Evolutionary conservation across 352 stramenopile species (phyloP), one percentile per base, ranked within the genome.

Genomic region (Globisporangium polare): DNA sequence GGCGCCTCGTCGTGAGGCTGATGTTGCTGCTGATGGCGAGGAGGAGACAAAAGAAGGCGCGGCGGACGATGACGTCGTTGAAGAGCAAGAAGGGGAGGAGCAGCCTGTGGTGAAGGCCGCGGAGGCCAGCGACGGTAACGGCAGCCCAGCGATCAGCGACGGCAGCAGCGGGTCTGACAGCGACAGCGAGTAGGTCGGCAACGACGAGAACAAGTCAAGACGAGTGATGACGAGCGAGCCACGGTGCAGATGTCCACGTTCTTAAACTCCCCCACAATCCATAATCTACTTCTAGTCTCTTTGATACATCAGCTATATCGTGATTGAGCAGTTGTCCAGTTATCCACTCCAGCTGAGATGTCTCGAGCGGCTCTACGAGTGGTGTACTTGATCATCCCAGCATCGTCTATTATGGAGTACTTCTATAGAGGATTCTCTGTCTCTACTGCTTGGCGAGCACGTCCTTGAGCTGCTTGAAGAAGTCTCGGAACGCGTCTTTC

Each of bases 401-500:
- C 4, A 33, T 33, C 29, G 29, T 33, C 29, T 33, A 31, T 5
- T 31, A 33, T 9, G 29, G 29, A 9, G 29, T 7, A 7, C 4
- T 7, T 33, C 29, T 33, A 33, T 33, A 33, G 0, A 33, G 8
- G 29, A 33, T 33, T 33, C 29, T 33, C 29, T 33, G 8, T 33
- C 29, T 33, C 29, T 50, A 50, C 13, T 45, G 13, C 22, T 33
- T 49, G 33, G 20, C 12, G 2, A 27, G 57, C 57, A 26, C 17
- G 13, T 64, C 35, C 53, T 63, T 72, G 2, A 83, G 74, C 15
- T 77, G 65, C 62, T 89, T 80, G 55, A 92, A 75, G 42, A 93
- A 93, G 41, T 75, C 69, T 62, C 84, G 78, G 60, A 89, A 77
- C 17, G 74, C 71, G 46, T 93, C 82, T 53, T 93, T 93, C 5